Evolutionary conservation across 495 filamentous ascomycete genomes (phyloP), one percentile per base, ranked within the genome.

Genomic region (Cercophora samala): DNA sequence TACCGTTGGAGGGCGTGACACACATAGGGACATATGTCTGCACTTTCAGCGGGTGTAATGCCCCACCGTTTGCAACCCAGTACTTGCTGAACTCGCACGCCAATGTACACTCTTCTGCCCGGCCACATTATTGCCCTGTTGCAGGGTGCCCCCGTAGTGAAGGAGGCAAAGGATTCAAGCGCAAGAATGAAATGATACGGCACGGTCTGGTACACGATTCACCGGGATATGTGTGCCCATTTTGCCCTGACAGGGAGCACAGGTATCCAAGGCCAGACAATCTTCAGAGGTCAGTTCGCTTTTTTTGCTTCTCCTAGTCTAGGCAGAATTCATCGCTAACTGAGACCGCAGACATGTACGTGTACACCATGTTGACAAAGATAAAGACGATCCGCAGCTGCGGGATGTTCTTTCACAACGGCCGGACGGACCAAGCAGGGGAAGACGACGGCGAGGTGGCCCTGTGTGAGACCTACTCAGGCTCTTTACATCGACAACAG

Each of bases 171-270:
- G 95, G 96, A 0, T 99, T 99, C 83, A 99, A 99, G 77, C 87
- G 96, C 53, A 98, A 99, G 78, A 99, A 99, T 71, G 96, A 99
- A 79, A 98, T 99, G 96, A 97, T 98, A 67, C 86, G 95, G 21
- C 95, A 99, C 80, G 93, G 94, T 4, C 84, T 99, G 1, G 95
- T 99, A 2, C 95, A 99, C 72, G 89, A 93, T 65, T 97, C 93
- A 8, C 95, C 95, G 13, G 95, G 96, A 68, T 99, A 99, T 76
- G 89, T 97, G 42, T 99, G 96, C 77, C 95, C 95, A 1, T 98
- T 97, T 75, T 99, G 95, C 76, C 90, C 92, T 2, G 93, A 98
- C 76, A 84, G 92, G 69, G 94, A 98, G 78, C 96, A 98, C 76
- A 94, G 92, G 75, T 99, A 99, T 76, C 95, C 96, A 21, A 85